These are phyloP conservation scores for Melastoma candidum DNA, from an alignment of 441 rosid species.

Conservation along the genomic window DNA sequence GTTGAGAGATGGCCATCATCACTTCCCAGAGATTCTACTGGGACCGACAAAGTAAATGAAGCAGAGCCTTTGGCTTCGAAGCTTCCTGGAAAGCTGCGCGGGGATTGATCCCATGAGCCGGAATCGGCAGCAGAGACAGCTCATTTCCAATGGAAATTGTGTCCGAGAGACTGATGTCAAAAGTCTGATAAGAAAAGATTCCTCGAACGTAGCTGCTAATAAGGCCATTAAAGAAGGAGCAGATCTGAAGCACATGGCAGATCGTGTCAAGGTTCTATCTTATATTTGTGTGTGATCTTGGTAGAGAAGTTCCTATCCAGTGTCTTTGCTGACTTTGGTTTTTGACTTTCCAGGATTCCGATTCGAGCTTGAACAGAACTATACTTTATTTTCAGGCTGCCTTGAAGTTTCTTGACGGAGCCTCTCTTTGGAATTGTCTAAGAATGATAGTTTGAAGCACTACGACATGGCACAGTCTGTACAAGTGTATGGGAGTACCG, in stretches of 20 bases:
- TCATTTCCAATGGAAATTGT: constrained; percentile 13
- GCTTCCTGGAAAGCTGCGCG: constrained; percentile 28
- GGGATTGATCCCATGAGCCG: constrained; percentile 44
- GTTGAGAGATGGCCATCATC: constrained; percentile 38
- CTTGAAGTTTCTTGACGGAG: constrained; percentile 53
- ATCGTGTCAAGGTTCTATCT: constrained; percentile 47
- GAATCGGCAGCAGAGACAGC: constrained; percentile 22
- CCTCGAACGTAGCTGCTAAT: constrained; percentile 26
- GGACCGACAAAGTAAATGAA: constrained; percentile 28
- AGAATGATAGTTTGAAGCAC: constrained; percentile 30
- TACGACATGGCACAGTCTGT: constrained; percentile 37
- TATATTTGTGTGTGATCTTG: constrained; percentile 2
- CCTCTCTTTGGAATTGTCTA: constrained; percentile 48
- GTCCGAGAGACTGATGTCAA: constrained; percentile 22
- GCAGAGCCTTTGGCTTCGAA: constrained; percentile 21
- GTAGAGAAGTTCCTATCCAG: constrained; percentile 9
- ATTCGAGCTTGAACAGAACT: constrained; percentile 45
- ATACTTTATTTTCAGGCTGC: constrained; percentile 60
- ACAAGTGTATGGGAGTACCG: constrained; percentile 44
- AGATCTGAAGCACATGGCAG: constrained; percentile 39
- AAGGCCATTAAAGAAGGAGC: constrained; percentile 49
- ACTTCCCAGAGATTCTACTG: constrained; percentile 37
- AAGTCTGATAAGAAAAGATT: constrained; percentile 25
- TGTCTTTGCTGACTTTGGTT: constrained; percentile 7
- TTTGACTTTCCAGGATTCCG: constrained; percentile 28